Evolutionary conservation across 352 stramenopile genomes (phyloP).

Genomic region (Phytophthora pisi): DNA sequence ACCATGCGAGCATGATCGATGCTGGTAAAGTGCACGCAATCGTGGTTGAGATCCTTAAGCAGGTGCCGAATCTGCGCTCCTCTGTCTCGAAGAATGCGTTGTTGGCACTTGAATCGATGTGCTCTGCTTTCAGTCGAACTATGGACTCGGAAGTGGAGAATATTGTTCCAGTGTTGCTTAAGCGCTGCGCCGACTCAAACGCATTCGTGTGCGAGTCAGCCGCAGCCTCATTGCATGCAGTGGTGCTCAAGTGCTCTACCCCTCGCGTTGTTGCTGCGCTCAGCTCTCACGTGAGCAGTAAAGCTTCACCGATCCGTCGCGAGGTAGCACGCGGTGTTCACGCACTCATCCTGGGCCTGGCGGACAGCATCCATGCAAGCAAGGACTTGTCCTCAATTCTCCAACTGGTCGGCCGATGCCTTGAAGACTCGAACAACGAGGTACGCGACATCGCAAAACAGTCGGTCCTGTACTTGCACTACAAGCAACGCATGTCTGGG

Average conservation of each 20-base stretch:
- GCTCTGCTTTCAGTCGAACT: constrained; percentile 39
- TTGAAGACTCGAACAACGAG: constrained; percentile 81
- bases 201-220: constrained; percentile 76
- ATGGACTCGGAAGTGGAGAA: constrained; percentile 71
- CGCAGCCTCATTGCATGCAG: constrained; percentile 44
- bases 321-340: constrained; percentile 69
- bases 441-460: constrained; percentile 75
- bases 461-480: constrained; percentile 54
- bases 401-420: constrained; percentile 57
- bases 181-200: constrained; percentile 73
- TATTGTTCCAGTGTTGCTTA: constrained; percentile 66
- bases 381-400: constrained; percentile 56
- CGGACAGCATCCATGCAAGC: constrained; percentile 35
- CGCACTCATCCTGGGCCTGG: constrained; percentile 47
- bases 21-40: constrained; percentile 49
- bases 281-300: constrained; percentile 43
- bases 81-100: constrained; percentile 82
- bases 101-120: constrained; percentile 69
- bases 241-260: constrained; percentile 65
- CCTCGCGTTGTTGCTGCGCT: constrained; percentile 52
- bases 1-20: constrained; percentile 55
- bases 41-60: constrained; percentile 56
- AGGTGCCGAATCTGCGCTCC: constrained; percentile 73
- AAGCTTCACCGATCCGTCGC: constrained; percentile 57
- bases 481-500: constrained; percentile 42